Conservation (phyloP, 176 grass and related monocot genomes). For the Puccinellia tenuiflora region DNA sequence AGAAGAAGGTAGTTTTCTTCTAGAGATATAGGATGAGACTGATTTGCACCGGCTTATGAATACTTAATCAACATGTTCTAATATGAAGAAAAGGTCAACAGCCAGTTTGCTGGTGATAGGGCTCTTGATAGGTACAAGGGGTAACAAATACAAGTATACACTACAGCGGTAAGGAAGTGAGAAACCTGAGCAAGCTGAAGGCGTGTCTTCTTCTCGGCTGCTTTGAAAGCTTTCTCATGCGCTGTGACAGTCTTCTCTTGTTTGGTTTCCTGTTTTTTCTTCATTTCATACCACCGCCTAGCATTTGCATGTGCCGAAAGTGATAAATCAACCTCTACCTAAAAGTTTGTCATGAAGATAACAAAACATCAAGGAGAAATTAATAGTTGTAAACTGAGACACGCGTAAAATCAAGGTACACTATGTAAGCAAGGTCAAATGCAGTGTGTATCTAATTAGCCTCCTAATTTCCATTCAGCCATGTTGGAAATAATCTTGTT, state of each 20-base stretch:
- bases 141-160: background rate
- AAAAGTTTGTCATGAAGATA: background rate
- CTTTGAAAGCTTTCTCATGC: slow-evolving; percentile 97
- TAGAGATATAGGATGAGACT: background rate
- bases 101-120: background rate
- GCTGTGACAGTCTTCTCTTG: slow-evolving; percentile 92
- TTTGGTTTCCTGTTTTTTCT: slow-evolving; percentile 97
- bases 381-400: background rate
- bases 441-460: too few relatives aligned
- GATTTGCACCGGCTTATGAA: background rate
- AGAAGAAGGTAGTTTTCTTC: background rate
- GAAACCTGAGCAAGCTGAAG: slow-evolving; percentile 92
- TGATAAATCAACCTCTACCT: slow-evolving; percentile 98
- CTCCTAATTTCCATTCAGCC: too few relatives aligned
- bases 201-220: slow-evolving; percentile 93
- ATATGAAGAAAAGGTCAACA: background rate
- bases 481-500: too few relatives aligned
- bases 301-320: slow-evolving; percentile 99
- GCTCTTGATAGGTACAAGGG: background rate
- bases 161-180: slow-evolving; percentile 13
- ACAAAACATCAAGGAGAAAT: background rate
- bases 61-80: slow-evolving; percentile 12
- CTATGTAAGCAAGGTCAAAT: too few relatives aligned
- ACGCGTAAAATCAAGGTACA: slow-evolving; percentile 15
- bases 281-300: slow-evolving; percentile 86